Conservation (phyloP, 1,284 basidiomycete species). For the Albatrellus sp. region DNA sequence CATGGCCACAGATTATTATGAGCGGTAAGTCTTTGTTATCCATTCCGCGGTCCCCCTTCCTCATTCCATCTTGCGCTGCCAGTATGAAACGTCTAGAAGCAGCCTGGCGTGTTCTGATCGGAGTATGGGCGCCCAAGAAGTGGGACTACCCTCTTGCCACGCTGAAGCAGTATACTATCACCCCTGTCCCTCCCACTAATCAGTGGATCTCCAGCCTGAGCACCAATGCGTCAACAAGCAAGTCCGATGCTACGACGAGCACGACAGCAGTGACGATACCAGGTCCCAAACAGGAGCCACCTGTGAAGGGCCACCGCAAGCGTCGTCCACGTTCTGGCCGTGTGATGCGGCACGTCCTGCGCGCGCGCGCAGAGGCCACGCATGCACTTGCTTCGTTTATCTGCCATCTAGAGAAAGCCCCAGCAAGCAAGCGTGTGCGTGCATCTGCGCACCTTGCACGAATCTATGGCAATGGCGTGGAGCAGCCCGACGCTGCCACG, state of each 20-base stretch:
- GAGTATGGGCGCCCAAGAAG: slow-evolving; percentile 75
- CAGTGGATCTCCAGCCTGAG: slow-evolving; percentile 44
- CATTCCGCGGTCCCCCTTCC: background rate
- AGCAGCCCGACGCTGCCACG: slow-evolving; percentile 14
- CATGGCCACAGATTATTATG: slow-evolving; percentile 54
- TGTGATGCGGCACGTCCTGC: slow-evolving; percentile 77
- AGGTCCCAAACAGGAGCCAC: slow-evolving; percentile 22
- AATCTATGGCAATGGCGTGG: slow-evolving; percentile 32
- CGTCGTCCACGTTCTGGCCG: slow-evolving; percentile 62
- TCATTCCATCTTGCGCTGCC: background rate
- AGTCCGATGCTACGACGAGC: slow-evolving; percentile 10
- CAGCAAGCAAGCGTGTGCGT: slow-evolving; percentile 32
- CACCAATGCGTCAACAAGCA: background rate
- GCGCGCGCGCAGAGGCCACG: slow-evolving; percentile 68
- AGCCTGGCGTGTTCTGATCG: slow-evolving; percentile 83
- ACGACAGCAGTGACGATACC: slow-evolving; percentile 3
- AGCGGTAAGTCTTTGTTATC: slow-evolving; percentile 40
- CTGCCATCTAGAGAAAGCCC: slow-evolving; percentile 43
- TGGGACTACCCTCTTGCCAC: slow-evolving; percentile 66
- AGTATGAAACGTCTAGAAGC: slow-evolving; percentile 75
- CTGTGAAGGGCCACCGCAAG: slow-evolving; percentile 26
- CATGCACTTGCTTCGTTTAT: slow-evolving; percentile 63
- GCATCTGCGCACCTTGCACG: slow-evolving; percentile 52
- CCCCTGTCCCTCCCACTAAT: slow-evolving; percentile 49
- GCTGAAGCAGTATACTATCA: slow-evolving; percentile 65